Percentiles rank a stretch among this genome's conserved stretches.
Evolutionary conservation across 2,329 filamentous ascomycete species (phyloP).

Genomic region (Massarina eburnea): DNA sequence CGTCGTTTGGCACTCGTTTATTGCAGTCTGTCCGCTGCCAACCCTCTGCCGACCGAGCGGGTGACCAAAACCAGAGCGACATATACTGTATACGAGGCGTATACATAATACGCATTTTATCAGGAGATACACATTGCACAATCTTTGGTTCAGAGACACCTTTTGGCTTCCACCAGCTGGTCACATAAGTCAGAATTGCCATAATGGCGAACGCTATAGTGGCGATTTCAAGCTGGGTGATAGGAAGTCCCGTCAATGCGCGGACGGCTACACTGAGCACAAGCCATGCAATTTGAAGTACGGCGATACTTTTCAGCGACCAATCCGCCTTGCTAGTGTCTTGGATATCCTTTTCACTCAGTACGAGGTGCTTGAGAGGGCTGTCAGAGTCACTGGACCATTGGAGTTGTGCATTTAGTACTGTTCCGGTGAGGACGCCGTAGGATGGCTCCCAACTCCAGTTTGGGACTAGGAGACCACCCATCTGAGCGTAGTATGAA

Average conservation of each 20-base stretch:
- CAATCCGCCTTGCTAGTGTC: constrained; percentile 16
- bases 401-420: not conserved
- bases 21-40: too few relatives aligned
- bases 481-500: too few relatives aligned
- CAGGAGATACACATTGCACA: too few relatives aligned
- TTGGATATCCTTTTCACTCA: not conserved
- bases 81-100: too few relatives aligned
- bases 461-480: too few relatives aligned
- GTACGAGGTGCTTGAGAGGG: not conserved
- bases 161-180: too few relatives aligned
- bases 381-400: not conserved
- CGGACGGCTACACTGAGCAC: constrained; percentile 22
- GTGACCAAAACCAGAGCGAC: too few relatives aligned
- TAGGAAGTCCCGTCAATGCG: constrained; percentile 11
- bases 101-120: too few relatives aligned
- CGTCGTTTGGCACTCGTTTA: too few relatives aligned
- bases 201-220: constrained; percentile 54
- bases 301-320: constrained; percentile 16
- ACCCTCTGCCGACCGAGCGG: too few relatives aligned
- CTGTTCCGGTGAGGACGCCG: not conserved
- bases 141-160: too few relatives aligned
- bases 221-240: constrained; percentile 61
- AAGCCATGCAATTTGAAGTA: constrained; percentile 26
- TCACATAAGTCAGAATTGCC: constrained; percentile 23
- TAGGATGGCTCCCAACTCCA: too few relatives aligned